These are phyloP conservation scores for Takashimella koratensis DNA, from an alignment of 1,284 basidiomycete species.

Conservation along the genomic window DNA sequence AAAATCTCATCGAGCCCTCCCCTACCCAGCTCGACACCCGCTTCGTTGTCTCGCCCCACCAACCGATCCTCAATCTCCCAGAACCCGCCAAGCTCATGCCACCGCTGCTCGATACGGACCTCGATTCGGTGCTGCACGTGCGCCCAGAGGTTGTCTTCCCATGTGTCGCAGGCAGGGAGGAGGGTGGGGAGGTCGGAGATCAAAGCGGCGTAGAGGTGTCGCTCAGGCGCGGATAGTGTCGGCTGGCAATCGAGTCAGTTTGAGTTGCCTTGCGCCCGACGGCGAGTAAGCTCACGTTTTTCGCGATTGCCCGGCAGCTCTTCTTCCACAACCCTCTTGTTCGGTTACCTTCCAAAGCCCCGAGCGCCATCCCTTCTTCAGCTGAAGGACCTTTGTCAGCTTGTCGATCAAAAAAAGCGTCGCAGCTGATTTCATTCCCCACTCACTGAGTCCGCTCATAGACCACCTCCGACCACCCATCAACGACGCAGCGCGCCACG, in stretches of 20 bases:
- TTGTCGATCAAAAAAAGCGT: background rate
- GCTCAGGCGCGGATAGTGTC: conserved; percentile 67
- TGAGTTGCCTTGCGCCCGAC: too few relatives aligned
- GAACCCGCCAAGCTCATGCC: conserved; percentile 46
- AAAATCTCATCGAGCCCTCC: conserved; percentile 46
- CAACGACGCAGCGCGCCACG: conserved; percentile 62
- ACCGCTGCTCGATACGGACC: conserved; percentile 48
- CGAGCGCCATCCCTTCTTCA: conserved; percentile 45
- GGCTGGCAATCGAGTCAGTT: conserved; percentile 51
- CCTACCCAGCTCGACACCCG: conserved; percentile 23
- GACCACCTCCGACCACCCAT: conserved; percentile 50
- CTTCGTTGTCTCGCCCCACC: conserved; percentile 31
- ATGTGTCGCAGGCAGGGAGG: conserved; percentile 71
- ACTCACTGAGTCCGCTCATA: conserved; percentile 44
- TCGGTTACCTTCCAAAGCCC: conserved; percentile 58
- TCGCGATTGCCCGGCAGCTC: conserved; percentile 70
- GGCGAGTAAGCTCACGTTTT: conserved; percentile 58
- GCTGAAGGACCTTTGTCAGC: conserved; percentile 25
- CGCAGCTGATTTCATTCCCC: background rate
- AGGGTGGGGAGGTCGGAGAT: conserved; percentile 78
- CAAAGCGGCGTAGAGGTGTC: conserved; percentile 81
- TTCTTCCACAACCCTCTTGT: conserved; percentile 78
- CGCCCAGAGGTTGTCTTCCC: conserved; percentile 96
- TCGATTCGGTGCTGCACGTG: conserved; percentile 82
- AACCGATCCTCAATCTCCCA: conserved; percentile 42